phyloP scores from a whole-genome alignment of 495 filamentous ascomycete genomes.

The Immersiella caudata region DNA sequence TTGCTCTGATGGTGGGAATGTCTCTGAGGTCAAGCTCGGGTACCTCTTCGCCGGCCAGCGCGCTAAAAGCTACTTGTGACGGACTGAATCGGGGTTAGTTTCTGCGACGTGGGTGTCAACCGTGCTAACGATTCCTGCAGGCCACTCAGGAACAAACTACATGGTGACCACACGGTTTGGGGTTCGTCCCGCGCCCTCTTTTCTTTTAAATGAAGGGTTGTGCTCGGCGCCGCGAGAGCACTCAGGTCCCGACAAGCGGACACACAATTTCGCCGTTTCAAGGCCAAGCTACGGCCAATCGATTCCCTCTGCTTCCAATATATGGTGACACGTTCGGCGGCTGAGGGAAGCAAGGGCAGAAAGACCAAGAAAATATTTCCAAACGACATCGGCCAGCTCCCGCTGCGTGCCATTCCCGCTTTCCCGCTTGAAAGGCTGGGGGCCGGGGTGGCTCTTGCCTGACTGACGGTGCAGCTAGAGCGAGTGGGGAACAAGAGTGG shows the following conservation, averaged over 20 bases:
- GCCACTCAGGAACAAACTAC: constrained; percentile 31
- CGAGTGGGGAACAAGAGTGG: background rate
- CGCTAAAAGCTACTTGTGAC: constrained; percentile 31
- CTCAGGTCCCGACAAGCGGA: background rate
- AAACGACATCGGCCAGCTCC: background rate
- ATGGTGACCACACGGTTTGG: constrained; percentile 24
- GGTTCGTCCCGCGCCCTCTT: constrained; percentile 15
- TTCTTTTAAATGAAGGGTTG: constrained; percentile 25
- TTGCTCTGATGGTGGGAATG: constrained; percentile 32
- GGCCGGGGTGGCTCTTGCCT: constrained; percentile 10
- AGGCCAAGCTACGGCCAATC: background rate
- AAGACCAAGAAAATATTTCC: background rate
- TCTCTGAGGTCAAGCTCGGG: constrained; percentile 25
- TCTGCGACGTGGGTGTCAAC: constrained; percentile 20
- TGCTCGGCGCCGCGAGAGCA: constrained; percentile 17
- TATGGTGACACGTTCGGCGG: background rate
- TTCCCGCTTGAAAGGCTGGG: background rate
- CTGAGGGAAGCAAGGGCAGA: background rate
- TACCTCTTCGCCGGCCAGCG: constrained; percentile 26
- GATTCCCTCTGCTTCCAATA: background rate
- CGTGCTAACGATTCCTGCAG: constrained; percentile 30
- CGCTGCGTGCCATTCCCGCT: background rate
- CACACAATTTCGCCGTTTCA: background rate
- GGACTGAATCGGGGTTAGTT: constrained; percentile 29
- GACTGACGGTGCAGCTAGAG: constrained; percentile 1